Base-by-base conservation (phyloP, 805 yeast species). In the Kluyveromyces lactis region DNA sequence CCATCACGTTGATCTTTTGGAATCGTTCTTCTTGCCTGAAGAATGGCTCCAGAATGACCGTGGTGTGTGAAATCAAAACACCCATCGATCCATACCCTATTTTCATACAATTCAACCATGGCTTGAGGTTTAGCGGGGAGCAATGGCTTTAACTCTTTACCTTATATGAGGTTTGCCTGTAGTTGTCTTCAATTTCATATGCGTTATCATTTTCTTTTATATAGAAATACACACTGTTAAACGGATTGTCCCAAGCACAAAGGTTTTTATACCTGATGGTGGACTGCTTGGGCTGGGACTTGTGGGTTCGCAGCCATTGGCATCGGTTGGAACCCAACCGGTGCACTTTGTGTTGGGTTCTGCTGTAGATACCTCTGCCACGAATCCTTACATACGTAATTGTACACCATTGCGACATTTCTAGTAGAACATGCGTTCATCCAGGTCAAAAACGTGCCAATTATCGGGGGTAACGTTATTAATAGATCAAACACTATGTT, bases 1-100 rank as follows among this genome's bases (percentile, higher is more conserved):
- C 42, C 36, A 16, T 35, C 31, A 15, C 26, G 9, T 17, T 12
- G 3, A n/a, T 16, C 18, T 19, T 31, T n/a, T 13, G 18, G 21
- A 8, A 95, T 95, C 13, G 83, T 71, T 51, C 80, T 85, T 29
- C 95, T 72, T 0, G 98, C 96, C 59, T 92, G 98, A 41, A 85
- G 64, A 75, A 92, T 79, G 16, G 97, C 98, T 23, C 97, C 97
- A 2, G 97, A 95, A 53, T 92, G 98, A 18, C 95, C 97, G 55
- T 92, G 97, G 59, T 92, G 98, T 31, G 95, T 86, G 64, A 92
- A 92, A 61, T 92, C 98, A 63, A 92, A 92, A 58, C 98, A 92
- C 0, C 98, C 98, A 60, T 92, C 98, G 21, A 92, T 77, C 98
- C 98, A 92, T 43, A 90, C 81, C 38, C 81, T 64, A 31, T 40